Conservation (phyloP, 495 filamentous ascomycete genomes). For the Collariella sp. region DNA sequence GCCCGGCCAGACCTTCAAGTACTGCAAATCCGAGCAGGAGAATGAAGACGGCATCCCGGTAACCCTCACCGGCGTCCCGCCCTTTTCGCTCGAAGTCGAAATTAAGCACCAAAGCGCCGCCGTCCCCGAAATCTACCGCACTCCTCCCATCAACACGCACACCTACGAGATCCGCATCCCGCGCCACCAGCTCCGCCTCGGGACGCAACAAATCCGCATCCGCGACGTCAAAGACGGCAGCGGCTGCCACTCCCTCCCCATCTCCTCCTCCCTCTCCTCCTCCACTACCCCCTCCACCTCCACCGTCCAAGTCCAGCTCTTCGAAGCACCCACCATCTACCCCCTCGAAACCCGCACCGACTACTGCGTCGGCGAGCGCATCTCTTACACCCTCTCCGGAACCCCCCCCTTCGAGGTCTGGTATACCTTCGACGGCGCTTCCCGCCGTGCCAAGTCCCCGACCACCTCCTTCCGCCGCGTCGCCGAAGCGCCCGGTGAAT, state of each 20-base stretch:
- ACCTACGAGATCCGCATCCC: constrained; percentile 75
- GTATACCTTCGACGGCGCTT: constrained; percentile 73
- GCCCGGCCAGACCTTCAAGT: constrained; percentile 90
- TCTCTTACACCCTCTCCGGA: constrained; percentile 83
- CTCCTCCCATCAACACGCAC: constrained; percentile 65
- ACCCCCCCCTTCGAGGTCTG: constrained; percentile 84
- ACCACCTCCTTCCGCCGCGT: constrained; percentile 81
- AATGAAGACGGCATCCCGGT: constrained; percentile 82
- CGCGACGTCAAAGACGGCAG: constrained; percentile 78
- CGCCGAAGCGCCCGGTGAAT: constrained; percentile 80
- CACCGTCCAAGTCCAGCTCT: constrained; percentile 77
- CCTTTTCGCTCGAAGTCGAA: constrained; percentile 81
- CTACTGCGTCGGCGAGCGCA: constrained; percentile 91
- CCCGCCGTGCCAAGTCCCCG: constrained; percentile 67
- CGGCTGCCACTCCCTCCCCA: constrained; percentile 77
- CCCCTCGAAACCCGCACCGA: constrained; percentile 73
- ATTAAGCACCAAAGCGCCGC: constrained; percentile 82
- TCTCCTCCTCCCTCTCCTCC: no score
- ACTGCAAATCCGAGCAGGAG: constrained; percentile 75
- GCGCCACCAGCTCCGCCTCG: constrained; percentile 67
- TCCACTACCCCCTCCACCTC: no score
- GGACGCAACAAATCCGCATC: constrained; percentile 76
- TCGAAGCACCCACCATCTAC: constrained; percentile 83
- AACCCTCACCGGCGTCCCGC: constrained; percentile 68
- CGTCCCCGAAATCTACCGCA: constrained; percentile 67